Percentiles rank a stretch among this genome's conserved stretches.
Conservation (phyloP, 2,329 filamentous ascomycete species). For the Sporothrix inflata region DNA sequence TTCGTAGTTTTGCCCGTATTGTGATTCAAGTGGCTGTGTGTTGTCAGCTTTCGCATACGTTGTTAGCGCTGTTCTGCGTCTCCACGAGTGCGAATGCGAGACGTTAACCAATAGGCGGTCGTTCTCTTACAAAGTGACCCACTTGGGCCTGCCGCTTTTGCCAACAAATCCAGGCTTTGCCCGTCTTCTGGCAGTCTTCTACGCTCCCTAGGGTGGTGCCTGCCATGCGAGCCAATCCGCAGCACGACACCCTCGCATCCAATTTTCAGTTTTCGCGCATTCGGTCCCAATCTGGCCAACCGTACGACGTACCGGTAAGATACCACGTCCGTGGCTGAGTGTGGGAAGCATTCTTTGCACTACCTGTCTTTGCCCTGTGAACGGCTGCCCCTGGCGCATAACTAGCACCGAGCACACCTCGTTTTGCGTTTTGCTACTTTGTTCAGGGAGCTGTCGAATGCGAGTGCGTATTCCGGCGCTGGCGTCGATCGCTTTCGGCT, state of each 20-base stretch:
- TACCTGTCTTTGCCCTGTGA: neutral
- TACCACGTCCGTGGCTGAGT: too few relatives aligned
- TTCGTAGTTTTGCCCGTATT: too few relatives aligned
- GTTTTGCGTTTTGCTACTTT: too few relatives aligned
- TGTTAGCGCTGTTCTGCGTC: too few relatives aligned
- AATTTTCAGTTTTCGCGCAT: neutral
- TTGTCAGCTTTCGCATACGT: too few relatives aligned
- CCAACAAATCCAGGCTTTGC: constrained; percentile 2
- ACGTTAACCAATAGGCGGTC: neutral
- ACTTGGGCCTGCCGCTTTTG: neutral
- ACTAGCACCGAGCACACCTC: too few relatives aligned
- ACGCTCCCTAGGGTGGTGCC: too few relatives aligned
- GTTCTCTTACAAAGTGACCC: neutral
- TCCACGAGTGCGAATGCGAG: constrained; percentile 16
- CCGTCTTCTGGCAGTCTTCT: neutral
- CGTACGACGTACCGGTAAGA: too few relatives aligned
- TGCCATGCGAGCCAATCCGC: too few relatives aligned
- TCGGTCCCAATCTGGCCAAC: neutral
- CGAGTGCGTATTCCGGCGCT: neutral
- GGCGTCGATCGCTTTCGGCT: constrained; percentile 5
- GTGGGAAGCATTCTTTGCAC: neutral
- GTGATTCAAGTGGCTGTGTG: neutral
- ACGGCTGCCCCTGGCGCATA: neutral
- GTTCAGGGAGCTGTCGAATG: too few relatives aligned
- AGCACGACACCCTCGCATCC: neutral